These are phyloP conservation scores for Lachnellula hyalina DNA, from an alignment of 2,329 filamentous ascomycete species.

Conservation along the genomic window DNA sequence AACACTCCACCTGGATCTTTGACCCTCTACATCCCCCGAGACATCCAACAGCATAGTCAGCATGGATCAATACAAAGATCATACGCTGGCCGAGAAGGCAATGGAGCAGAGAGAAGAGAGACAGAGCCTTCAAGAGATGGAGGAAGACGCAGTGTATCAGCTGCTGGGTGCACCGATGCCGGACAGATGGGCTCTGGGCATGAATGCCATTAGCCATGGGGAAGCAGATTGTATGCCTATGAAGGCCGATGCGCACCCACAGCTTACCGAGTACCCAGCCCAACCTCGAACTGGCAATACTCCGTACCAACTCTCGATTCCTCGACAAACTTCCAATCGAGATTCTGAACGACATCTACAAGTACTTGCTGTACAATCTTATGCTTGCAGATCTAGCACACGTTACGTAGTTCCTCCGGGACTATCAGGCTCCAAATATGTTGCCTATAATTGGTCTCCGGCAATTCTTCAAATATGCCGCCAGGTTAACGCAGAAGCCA, in stretches of 20 bases:
- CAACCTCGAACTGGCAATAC: not conserved
- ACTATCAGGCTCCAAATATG: not conserved
- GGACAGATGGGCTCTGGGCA: too few relatives aligned
- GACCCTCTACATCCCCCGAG: too few relatives aligned
- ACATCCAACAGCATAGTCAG: too few relatives aligned
- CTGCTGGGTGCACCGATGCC: too few relatives aligned
- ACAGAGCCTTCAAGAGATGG: too few relatives aligned
- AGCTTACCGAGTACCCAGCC: not conserved
- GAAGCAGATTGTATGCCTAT: not conserved
- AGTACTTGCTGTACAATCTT: slow-evolving; percentile 6
- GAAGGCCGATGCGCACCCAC: not conserved
- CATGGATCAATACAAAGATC: too few relatives aligned
- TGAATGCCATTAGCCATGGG: too few relatives aligned
- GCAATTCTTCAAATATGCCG: not conserved
- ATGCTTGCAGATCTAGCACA: not conserved
- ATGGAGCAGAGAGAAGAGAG: too few relatives aligned
- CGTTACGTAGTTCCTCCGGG: not conserved
- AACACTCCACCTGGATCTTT: too few relatives aligned
- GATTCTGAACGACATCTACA: slow-evolving; percentile 50
- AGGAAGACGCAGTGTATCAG: too few relatives aligned
- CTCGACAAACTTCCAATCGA: slow-evolving; percentile 33
- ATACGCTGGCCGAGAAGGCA: too few relatives aligned
- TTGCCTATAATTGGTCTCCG: not conserved
- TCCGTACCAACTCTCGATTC: not conserved
- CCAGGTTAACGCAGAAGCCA: not conserved